phyloP scores from a whole-genome alignment of 2,329 filamentous ascomycete species.

The Colletotrichum plurivorum region DNA sequence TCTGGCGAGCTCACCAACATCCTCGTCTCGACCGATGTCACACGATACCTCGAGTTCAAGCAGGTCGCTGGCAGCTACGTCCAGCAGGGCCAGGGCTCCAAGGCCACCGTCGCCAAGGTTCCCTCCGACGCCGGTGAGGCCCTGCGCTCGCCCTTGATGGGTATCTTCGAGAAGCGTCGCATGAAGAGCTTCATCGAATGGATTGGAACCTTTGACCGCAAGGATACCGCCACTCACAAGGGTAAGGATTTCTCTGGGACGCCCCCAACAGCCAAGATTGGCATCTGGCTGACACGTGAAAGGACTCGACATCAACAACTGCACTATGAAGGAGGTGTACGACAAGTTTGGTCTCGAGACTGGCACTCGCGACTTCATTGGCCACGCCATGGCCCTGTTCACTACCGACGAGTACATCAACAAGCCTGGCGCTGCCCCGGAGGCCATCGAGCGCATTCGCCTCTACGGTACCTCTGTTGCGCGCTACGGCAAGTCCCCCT shows the following conservation, averaged over 20 bases:
- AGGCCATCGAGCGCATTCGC: conserved; percentile 91
- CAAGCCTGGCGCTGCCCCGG: conserved; percentile 79
- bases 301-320: conserved; percentile 85
- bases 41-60: conserved; percentile 91
- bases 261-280: not conserved
- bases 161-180: conserved; percentile 96
- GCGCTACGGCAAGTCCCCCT: conserved; percentile 97
- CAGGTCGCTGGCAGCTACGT: conserved; percentile 97
- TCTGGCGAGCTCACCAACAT: conserved; percentile 99
- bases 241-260: conserved; percentile 66
- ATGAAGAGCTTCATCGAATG: conserved; percentile 98
- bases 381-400: conserved; percentile 98
- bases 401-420: conserved; percentile 89
- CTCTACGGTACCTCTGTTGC: conserved; percentile 98
- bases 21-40: conserved; percentile 94
- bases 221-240: conserved; percentile 89
- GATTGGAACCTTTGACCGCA: conserved; percentile 87
- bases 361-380: conserved; percentile 93
- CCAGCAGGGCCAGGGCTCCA: conserved; percentile 85
- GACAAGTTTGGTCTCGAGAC: conserved; percentile 96
- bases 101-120: conserved; percentile 96
- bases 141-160: conserved; percentile 93
- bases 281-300: conserved; percentile 11
- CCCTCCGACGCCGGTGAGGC: conserved; percentile 94
- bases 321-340: conserved; percentile 98